Evolutionary conservation across 257 asterid species (phyloP), one percentile per base, ranked within the genome.

Genomic region (Catharanthus roseus): DNA sequence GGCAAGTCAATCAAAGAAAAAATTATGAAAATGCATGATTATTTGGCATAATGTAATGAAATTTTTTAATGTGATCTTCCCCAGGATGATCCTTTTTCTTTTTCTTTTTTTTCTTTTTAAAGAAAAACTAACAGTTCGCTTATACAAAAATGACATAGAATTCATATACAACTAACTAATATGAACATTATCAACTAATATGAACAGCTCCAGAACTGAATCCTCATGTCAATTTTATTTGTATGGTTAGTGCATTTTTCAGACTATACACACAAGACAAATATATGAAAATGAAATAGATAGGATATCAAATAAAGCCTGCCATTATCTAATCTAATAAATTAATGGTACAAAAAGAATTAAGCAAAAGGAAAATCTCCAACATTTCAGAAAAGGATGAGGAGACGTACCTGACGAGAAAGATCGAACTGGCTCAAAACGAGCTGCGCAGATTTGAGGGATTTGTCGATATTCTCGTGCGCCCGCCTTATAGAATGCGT

Each of bases 401-500:
- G 42, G 49, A 19, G 24, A 60, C n/a, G 45, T 53, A 93, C 98
- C 97, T 87, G 83, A 69, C 96, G 96, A 41, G 88, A 81, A 75
- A 84, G 95, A 82, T 91, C 95, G 74, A 85, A 93, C 84, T 89
- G 96, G 60, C 68, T 81, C 56, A 93, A 83, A 72, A 93, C 85
- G 60, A 54, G 41, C 82, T 91, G 96, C 11, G 96, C 95, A 76
- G 83, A 75, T 82, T 91, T 93, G 36, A 85, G 86, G 31, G 96
- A 83, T 80, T 89, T 89, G 80, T 93, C 95, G 24, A 93, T 89
- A 69, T 89, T 91, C 84, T 89, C 96, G 54, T 93, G 97, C 60
- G 99, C 99, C 80, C 87, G 88, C 83, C 96, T 78, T 67, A 91
- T 91, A 57, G 97, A 89, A 85, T 91, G 95, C 49, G 96, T 93